Evolutionary conservation across 192 early-diverging fungal genomes (phyloP), one percentile per base, ranked within the genome.

Genomic region (Coemansia sp.): DNA sequence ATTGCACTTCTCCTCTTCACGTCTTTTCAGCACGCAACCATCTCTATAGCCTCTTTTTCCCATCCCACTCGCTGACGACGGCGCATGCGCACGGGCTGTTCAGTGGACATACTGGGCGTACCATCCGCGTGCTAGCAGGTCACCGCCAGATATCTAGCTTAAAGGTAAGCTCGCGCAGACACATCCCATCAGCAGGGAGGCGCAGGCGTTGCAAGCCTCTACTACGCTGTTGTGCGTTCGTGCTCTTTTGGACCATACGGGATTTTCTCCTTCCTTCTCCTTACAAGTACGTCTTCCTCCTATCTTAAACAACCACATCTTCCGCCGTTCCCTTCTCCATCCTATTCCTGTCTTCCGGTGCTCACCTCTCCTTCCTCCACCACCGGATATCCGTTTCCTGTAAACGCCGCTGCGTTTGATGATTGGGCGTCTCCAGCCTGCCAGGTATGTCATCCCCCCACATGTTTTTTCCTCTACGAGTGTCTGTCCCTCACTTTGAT

Each of bases 71-170:
- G 39, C 39, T 46, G 39, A 46, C 39, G 42, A 39, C 25, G 52
- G 24, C 61, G 61, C 54, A 56, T 55, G 63, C 63, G 53, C 52
- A n/a, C 63, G 63, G 22, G 63, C 54, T 33, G 63, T 54, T 54
- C 63, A n/a, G 50, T 50, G 39, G 61, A 51, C 21, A 29, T 51
- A 27, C 61, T 51, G 61, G 61, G 46, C 61, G 50, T 51, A 62
- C 27, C 50, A 6, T 21, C 46, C 27, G 27, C 46, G 50, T 50
- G 50, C 27, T 50, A 62, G 30, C 57, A 46, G 42, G 25, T 50
- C 23, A 50, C 23, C 59, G 21, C 59, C 27, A 20, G 23, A 25
- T 14, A 19, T 32, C 62, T 25, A 9, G 54, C 54, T 17, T 21
- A 32, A 20, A 54, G 62, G 61, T 62, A 62, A 62, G 60, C 39